Evolutionary conservation across 805 yeast species (phyloP), one percentile per base, ranked within the genome.

Genomic region (Hagleromyces aurorensis): DNA sequence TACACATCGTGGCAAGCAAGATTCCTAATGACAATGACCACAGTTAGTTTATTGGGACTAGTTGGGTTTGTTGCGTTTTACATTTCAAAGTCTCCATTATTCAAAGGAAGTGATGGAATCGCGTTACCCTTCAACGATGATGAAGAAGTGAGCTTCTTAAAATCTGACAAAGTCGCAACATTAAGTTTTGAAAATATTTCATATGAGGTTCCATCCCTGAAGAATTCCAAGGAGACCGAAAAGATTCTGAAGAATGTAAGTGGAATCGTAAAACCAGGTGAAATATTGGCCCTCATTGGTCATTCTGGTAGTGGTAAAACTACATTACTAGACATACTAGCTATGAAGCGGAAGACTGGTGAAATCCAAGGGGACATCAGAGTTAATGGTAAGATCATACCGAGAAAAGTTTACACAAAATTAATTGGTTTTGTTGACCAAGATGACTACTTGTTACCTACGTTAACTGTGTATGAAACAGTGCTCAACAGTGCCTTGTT

Each of bases 301-400:
- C 96, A 96, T 1, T 87, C 96, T 0, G 98, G 98, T 28, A 97
- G 98, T 9, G 98, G 98, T 30, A 91, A 91, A 52, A 89, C 98
- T 1, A 89, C 98, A 0, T 60, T 91, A 23, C 62, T 91, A 29
- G 98, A 91, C 50, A 86, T 91, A 36, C 62, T 91, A 33, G 97
- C 97, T 0, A 81, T 78, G 26, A 91, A 89, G 51, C 72, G 76
- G 50, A 91, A 89, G 50, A 68, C 76, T 19, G 98, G 98, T 2
- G 38, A 41, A 1, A 67, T 74, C 7, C 43, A 62, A 1, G 96
- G 96, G n/a, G 50, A 61, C 2, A 71, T 89, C 8, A 72, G 66
- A 43, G 72, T 86, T 13, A 91, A 91, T 54, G 97, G 97, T 3
- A 30, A 38, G 30, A 40, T 50, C 41, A 40, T 50, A 41, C 30